Evolutionary conservation across 768 basidiomycete genomes (phyloP).

Genomic region (Scleroderma citrinum): DNA sequence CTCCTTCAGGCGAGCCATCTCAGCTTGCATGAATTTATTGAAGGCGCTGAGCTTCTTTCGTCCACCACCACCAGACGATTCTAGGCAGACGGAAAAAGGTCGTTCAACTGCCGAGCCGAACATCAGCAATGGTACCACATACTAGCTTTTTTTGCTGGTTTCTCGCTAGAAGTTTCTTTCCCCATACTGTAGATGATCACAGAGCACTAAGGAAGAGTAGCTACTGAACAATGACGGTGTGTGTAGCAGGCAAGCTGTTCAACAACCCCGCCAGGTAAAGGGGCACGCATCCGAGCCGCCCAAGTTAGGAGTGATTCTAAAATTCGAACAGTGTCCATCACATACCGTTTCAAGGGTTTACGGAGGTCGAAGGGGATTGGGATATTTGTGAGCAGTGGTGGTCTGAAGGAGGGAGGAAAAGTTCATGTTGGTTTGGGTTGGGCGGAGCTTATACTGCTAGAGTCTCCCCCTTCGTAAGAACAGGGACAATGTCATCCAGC

Average conservation of each 20-base stretch:
- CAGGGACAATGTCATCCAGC: not conserved
- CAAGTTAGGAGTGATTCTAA: constrained; percentile 7
- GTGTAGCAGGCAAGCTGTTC: constrained; percentile 12
- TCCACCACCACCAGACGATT: constrained; percentile 45
- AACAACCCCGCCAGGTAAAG: constrained; percentile 28
- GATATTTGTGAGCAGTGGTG: constrained; percentile 27
- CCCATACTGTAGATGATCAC: constrained; percentile 41
- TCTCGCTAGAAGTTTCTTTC: constrained; percentile 37
- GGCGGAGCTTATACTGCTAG: constrained; percentile 53
- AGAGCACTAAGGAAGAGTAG: constrained; percentile 8
- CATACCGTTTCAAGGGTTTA: constrained; percentile 11
- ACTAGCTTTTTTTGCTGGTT: constrained; percentile 52
- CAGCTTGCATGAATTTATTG: constrained; percentile 77
- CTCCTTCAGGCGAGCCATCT: constrained; percentile 76
- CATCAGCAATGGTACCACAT: constrained; percentile 19
- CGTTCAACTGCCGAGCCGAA: constrained; percentile 13
- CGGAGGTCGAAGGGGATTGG: constrained; percentile 5
- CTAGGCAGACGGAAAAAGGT: constrained; percentile 28
- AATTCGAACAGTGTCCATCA: not conserved
- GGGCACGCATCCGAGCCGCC: constrained; percentile 17
- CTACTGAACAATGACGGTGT: constrained; percentile 8
- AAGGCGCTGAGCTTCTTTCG: constrained; percentile 64
- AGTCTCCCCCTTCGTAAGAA: constrained; percentile 12
- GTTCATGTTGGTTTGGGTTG: constrained; percentile 45
- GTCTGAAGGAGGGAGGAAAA: constrained; percentile 38